These are phyloP conservation scores for Pisolithus thermaeus DNA, from an alignment of 1,284 basidiomycete species.

Conservation along the genomic window DNA sequence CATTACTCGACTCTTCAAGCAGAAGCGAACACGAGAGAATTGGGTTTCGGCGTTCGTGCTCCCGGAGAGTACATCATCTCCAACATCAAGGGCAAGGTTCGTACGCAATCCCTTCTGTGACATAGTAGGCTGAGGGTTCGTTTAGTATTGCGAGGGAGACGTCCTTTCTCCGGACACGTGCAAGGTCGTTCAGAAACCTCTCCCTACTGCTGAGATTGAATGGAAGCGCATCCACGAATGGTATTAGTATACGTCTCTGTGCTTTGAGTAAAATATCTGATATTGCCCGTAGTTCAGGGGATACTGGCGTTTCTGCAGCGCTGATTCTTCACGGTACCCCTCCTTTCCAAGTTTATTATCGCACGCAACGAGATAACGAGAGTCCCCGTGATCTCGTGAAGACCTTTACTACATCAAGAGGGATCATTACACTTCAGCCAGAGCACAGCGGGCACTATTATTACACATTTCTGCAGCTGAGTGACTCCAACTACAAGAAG, in stretches of 20 bases:
- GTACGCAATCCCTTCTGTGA: constrained; percentile 7
- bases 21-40: constrained; percentile 38
- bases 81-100: constrained; percentile 63
- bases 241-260: constrained; percentile 34
- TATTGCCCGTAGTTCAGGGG: constrained; percentile 68
- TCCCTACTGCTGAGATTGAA: constrained; percentile 77
- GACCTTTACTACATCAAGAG: constrained; percentile 68
- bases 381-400: constrained; percentile 51
- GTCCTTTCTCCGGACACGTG: constrained; percentile 79
- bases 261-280: constrained; percentile 5
- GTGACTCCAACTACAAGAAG: constrained; percentile 81
- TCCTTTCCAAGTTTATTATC: constrained; percentile 84
- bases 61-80: constrained; percentile 84
- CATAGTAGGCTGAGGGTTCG: constrained; percentile 4
- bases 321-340: constrained; percentile 86
- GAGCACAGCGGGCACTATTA: constrained; percentile 86
- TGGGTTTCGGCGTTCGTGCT: constrained; percentile 47
- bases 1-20: constrained; percentile 60
- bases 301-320: constrained; percentile 86
- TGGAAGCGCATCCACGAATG: constrained; percentile 92
- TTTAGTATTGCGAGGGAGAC: constrained; percentile 68
- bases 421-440: constrained; percentile 83
- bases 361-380: constrained; percentile 67
- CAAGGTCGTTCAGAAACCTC: constrained; percentile 67
- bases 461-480: constrained; percentile 77